phyloP scores from a whole-genome alignment of 331 rosid genomes.

The Malus hybrid region DNA sequence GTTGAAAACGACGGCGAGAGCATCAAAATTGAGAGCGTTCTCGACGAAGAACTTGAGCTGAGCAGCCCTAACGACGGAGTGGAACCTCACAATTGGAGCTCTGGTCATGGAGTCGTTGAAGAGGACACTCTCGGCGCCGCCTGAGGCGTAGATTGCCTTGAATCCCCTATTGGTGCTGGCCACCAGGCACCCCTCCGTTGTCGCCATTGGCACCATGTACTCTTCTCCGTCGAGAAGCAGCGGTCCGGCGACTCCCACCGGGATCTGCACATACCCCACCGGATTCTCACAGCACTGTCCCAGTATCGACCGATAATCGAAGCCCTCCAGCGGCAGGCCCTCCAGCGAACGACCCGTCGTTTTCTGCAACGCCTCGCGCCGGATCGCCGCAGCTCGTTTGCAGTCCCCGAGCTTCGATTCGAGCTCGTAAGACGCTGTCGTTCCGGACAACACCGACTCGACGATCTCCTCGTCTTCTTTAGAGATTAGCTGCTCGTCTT shows the following conservation, averaged over 20 bases:
- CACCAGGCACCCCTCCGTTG: constrained; percentile 59
- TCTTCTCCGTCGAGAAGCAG: constrained; percentile 45
- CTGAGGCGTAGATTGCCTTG: constrained; percentile 52
- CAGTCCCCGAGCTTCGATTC: constrained; percentile 53
- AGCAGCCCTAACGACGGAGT: constrained; percentile 35
- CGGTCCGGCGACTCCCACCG: constrained; percentile 69
- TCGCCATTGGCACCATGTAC: constrained; percentile 61
- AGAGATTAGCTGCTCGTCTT: not conserved
- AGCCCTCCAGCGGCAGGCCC: constrained; percentile 10
- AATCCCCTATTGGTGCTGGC: constrained; percentile 67
- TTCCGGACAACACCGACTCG: constrained; percentile 30
- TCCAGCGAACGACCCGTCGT: constrained; percentile 24
- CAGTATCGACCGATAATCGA: constrained; percentile 46
- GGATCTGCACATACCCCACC: constrained; percentile 54
- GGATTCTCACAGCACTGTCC: constrained; percentile 85
- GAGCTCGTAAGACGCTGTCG: constrained; percentile 34
- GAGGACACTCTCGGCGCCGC: constrained; percentile 43
- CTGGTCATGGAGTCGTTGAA: constrained; percentile 55
- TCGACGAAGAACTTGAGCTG: constrained; percentile 44
- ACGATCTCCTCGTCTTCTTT: constrained; percentile 37
- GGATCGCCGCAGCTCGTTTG: constrained; percentile 35
- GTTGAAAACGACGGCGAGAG: constrained; percentile 45
- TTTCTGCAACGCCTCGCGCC: constrained; percentile 39
- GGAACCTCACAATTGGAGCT: constrained; percentile 57
- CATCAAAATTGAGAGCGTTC: constrained; percentile 44